A percentile compares a stretch with the other conserved stretches of the same genome.
Evolutionary conservation across 2,329 filamentous ascomycete genomes (phyloP).

Genomic region (Ophiobolus disseminans): DNA sequence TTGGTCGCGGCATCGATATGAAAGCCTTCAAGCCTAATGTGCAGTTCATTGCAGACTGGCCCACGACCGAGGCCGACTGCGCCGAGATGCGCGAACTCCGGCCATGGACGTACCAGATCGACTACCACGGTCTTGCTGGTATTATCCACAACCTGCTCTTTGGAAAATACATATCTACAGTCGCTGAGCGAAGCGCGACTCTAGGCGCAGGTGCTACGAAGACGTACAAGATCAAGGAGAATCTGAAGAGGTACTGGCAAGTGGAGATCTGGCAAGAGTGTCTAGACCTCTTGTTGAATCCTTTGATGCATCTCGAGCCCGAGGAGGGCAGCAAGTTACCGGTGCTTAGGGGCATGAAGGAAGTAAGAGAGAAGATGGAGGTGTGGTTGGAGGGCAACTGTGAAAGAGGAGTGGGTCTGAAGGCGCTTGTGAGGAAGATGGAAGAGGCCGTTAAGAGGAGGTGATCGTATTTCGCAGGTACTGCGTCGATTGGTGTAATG

Average conservation of each 20-base stretch:
- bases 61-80: constrained; percentile 85
- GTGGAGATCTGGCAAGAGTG: constrained; percentile 84
- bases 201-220: constrained; percentile 66
- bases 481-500: not conserved
- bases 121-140: constrained; percentile 91
- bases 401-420: constrained; percentile 74
- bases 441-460: constrained; percentile 67
- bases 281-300: constrained; percentile 88
- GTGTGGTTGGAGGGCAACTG: constrained; percentile 79
- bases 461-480: constrained; percentile 30
- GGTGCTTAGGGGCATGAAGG: constrained; percentile 72
- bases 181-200: constrained; percentile 57
- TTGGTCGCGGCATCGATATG: constrained; percentile 95
- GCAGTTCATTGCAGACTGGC: constrained; percentile 95
- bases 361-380: constrained; percentile 81
- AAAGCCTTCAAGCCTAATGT: constrained; percentile 77
- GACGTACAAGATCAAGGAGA: constrained; percentile 81
- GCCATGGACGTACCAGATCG: constrained; percentile 97
- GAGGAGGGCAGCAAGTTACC: constrained; percentile 77
- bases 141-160: constrained; percentile 89
- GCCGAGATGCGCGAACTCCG: constrained; percentile 93
- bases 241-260: constrained; percentile 95
- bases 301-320: constrained; percentile 67
- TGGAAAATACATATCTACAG: constrained; percentile 90
- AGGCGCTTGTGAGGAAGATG: constrained; percentile 65